phyloP scores from a whole-genome alignment of 306 rosid genomes.

The Dryas octopetala region DNA sequence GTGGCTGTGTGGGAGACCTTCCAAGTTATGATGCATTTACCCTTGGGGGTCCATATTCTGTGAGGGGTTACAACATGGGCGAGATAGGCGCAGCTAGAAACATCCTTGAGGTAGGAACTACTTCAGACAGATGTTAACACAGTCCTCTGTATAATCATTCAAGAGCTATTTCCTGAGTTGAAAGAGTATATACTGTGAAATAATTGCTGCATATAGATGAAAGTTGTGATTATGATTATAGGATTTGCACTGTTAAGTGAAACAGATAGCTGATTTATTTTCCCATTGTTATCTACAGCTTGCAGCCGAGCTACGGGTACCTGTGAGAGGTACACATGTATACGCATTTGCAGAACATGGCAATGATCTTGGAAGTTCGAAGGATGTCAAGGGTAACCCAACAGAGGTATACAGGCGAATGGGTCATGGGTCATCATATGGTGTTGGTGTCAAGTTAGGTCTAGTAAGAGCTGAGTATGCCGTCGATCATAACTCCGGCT shows the following conservation, averaged over 20 bases:
- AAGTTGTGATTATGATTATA: neutral
- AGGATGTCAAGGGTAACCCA: slow-evolving; percentile 89
- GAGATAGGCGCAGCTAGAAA: slow-evolving; percentile 93
- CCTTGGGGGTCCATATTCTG: slow-evolving; percentile 98
- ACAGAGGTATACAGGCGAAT: slow-evolving; percentile 87
- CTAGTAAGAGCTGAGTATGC: slow-evolving; percentile 91
- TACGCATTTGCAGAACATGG: slow-evolving; percentile 95
- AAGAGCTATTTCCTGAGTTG: neutral
- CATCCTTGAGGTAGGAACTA: slow-evolving; percentile 76
- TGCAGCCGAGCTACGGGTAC: slow-evolving; percentile 88
- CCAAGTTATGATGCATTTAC: slow-evolving; percentile 97
- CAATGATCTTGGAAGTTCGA: slow-evolving; percentile 89
- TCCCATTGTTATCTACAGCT: slow-evolving; percentile 47
- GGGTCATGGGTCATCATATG: slow-evolving; percentile 92
- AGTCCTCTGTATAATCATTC: neutral
- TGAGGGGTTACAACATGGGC: slow-evolving; percentile 97
- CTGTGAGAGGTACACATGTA: slow-evolving; percentile 72
- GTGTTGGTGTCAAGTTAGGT: slow-evolving; percentile 84
- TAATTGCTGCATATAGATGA: neutral
- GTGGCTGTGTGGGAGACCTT: slow-evolving; percentile 99
- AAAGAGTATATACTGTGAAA: neutral
- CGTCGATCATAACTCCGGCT: slow-evolving; percentile 87
- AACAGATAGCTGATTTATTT: slow-evolving; percentile 20
- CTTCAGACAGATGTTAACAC: neutral
- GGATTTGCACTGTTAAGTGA: neutral